These are phyloP conservation scores for Epichloe elymi DNA, from an alignment of 2,329 filamentous ascomycete species.

Conservation along the genomic window DNA sequence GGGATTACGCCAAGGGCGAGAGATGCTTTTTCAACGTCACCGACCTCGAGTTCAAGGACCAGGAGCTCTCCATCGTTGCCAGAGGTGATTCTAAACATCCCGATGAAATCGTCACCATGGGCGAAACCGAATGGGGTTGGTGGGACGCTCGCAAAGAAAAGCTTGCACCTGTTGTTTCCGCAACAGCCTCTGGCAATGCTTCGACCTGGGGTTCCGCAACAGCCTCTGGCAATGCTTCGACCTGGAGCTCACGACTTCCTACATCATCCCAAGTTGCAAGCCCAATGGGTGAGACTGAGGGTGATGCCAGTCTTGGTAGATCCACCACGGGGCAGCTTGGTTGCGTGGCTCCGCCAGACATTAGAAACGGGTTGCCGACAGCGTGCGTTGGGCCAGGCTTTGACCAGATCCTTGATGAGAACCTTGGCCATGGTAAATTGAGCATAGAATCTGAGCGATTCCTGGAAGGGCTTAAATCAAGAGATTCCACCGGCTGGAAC, in stretches of 20 bases:
- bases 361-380: constrained; percentile 1
- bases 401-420: constrained; percentile 3
- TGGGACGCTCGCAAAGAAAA: constrained; percentile 8
- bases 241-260: not conserved
- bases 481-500: not conserved
- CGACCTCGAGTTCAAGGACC: constrained; percentile 7
- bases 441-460: constrained; percentile 8
- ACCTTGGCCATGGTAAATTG: constrained; percentile 1
- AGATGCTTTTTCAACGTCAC: constrained; percentile 18
- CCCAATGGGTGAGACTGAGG: not conserved
- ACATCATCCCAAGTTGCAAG: not conserved
- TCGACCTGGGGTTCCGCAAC: not conserved
- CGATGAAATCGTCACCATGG: constrained; percentile 10
- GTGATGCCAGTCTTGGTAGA: too few species aligned
- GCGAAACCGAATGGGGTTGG: constrained; percentile 15
- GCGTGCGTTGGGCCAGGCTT: constrained; percentile 5
- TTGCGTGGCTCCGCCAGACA: not conserved
- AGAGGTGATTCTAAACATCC: constrained; percentile 10
- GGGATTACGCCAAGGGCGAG: constrained; percentile 13
- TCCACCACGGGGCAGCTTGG: not conserved
- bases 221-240: not conserved
- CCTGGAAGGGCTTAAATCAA: constrained; percentile 1
- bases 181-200: not conserved
- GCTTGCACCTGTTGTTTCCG: not conserved
- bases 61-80: constrained; percentile 9